These are phyloP conservation scores for Phytophthora parvispora DNA, from an alignment of 352 stramenopile species.

Conservation along the genomic window DNA sequence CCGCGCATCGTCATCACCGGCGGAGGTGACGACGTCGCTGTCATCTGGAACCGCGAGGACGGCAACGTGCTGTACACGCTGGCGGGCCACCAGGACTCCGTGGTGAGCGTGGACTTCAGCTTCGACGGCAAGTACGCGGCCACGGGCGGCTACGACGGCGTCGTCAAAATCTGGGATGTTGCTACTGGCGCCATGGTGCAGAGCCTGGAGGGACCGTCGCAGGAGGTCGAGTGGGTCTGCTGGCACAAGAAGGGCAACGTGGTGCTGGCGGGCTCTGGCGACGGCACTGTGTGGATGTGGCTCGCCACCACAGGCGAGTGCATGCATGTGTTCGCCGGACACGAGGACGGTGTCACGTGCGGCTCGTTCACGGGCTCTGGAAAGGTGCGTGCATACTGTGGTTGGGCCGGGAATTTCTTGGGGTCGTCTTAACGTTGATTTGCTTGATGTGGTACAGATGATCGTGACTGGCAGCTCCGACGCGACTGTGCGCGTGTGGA, in stretches of 20 bases:
- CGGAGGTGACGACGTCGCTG: slow-evolving; percentile 83
- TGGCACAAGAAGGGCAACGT: slow-evolving; percentile 95
- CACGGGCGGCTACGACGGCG: slow-evolving; percentile 87
- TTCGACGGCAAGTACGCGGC: slow-evolving; percentile 91
- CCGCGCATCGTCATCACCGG: slow-evolving; percentile 85
- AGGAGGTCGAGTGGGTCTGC: slow-evolving; percentile 92
- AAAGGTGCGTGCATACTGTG: slow-evolving; percentile 69
- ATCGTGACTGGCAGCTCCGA: slow-evolving; percentile 96
- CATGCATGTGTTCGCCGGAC: slow-evolving; percentile 98
- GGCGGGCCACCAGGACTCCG: slow-evolving; percentile 83
- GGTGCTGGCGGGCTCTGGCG: slow-evolving; percentile 88
- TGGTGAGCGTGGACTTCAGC: slow-evolving; percentile 89
- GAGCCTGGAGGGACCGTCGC: slow-evolving; percentile 88
- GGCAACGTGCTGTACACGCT: slow-evolving; percentile 83
- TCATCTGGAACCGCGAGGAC: slow-evolving; percentile 91
- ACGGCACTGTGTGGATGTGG: slow-evolving; percentile 95
- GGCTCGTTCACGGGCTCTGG: slow-evolving; percentile 96
- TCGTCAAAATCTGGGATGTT: slow-evolving; percentile 93
- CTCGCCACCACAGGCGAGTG: slow-evolving; percentile 96
- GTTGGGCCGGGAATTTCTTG: not conserved
- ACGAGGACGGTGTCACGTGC: slow-evolving; percentile 96
- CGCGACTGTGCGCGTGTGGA: slow-evolving; percentile 96
- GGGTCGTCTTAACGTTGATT: slow-evolving; percentile 2
- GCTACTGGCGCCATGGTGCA: slow-evolving; percentile 83
- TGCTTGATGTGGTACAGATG: slow-evolving; percentile 58